Base-by-base conservation (phyloP, 2,329 filamentous ascomycete species). In the Aspergillus uvarum region DNA sequence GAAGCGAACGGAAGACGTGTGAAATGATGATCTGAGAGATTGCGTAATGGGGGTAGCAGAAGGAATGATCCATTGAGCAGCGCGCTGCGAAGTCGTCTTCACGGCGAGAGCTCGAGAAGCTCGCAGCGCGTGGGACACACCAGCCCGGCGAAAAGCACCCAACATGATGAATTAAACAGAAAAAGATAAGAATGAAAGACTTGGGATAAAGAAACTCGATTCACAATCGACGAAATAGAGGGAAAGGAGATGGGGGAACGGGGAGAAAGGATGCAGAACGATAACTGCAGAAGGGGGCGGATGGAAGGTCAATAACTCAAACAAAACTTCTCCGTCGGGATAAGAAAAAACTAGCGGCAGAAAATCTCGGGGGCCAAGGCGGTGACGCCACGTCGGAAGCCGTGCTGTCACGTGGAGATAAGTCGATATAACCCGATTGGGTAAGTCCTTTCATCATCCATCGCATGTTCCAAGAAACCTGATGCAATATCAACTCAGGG, bases 111-210 rank as follows among this genome's bases (percentile, higher is more conserved):
- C 60, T 42, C 70, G 72, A 57, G 71, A 69, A 58, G 68, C 67
- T 61, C 74, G 74, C 57, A 78, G 65, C 58, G 70, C 76, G 57
- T 74, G 74, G 59, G 66, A 67, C 56, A 75, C 72, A 65, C 71
- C 71, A 58, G 73, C 75, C 61, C 73, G 74, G 67, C 75, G 76
- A 68, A 77, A 65, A 65, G 71, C 71, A 67, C 70, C 68, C 63
- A 77, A 69, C 76, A 79, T 79, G 56, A 65, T 72, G 61, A 38
- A 47, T n/a, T 48, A 42, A 24, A 16, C n/a, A 29, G 19, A 24
- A 16, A 31, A 10, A 16, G 31, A 12, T 14, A 47, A 10, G 16
- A 47, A 53, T 24, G 55, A 63, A 21, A 48, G 21, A 52, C 31
- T 42, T 21, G 24, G 7, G 6, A 57, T 26, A 51, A 16, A 56